These are phyloP conservation scores for Boletus calvinii DNA, from an alignment of 1,284 basidiomycete genomes.

Conservation along the genomic window DNA sequence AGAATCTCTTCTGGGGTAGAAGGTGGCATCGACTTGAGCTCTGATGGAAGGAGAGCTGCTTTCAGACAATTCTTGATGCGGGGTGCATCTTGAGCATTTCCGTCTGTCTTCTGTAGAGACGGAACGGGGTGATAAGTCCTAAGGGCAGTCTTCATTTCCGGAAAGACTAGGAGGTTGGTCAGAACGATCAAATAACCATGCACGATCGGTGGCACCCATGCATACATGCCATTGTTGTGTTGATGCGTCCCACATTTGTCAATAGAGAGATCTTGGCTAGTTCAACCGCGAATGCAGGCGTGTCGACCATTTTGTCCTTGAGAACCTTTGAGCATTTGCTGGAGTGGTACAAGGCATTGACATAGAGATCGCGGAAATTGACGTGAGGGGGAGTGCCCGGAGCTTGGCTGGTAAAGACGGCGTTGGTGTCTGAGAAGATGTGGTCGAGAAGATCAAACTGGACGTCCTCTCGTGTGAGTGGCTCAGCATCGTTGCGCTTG, in stretches of 20 bases:
- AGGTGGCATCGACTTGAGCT: slow-evolving; percentile 64
- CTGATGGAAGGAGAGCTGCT: slow-evolving; percentile 72
- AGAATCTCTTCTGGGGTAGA: slow-evolving; percentile 71
- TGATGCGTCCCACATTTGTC: slow-evolving; percentile 91
- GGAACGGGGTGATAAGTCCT: slow-evolving; percentile 73
- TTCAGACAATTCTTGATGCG: slow-evolving; percentile 74
- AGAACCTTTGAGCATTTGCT: slow-evolving; percentile 84
- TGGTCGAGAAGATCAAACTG: slow-evolving; percentile 82
- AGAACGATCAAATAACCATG: slow-evolving; percentile 17
- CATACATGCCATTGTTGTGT: slow-evolving; percentile 89
- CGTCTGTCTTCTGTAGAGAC: slow-evolving; percentile 61
- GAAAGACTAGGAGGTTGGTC: slow-evolving; percentile 43
- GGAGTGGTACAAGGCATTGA: slow-evolving; percentile 76
- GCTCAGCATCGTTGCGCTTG: slow-evolving; percentile 75
- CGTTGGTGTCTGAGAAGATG: slow-evolving; percentile 69
- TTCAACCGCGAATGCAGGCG: slow-evolving; percentile 77
- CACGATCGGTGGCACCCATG: slow-evolving; percentile 18
- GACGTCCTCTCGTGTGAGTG: slow-evolving; percentile 76
- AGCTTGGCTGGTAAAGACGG: slow-evolving; percentile 69
- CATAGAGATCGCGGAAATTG: slow-evolving; percentile 83
- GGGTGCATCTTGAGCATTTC: slow-evolving; percentile 70
- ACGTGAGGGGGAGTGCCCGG: slow-evolving; percentile 50
- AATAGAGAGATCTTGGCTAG: slow-evolving; percentile 83
- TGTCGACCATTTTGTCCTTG: slow-evolving; percentile 81
- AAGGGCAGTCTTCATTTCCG: slow-evolving; percentile 69